These are phyloP conservation scores for Pseudozyma hubeiensis DNA, from an alignment of 1,284 basidiomycete genomes.

Conservation along the genomic window DNA sequence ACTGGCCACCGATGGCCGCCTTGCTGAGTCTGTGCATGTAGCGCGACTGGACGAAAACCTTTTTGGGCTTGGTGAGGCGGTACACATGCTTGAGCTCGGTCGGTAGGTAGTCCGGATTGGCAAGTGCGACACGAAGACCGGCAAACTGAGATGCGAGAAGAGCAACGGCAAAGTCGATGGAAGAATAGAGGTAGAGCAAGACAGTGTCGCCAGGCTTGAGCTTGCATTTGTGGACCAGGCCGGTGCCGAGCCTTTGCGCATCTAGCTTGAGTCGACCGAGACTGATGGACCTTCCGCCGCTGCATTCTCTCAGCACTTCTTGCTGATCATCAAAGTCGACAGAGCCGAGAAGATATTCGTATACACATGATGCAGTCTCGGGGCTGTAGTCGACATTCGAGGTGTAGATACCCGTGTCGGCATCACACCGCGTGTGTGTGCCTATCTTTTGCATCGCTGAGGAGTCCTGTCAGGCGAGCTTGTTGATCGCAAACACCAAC, in stretches of 20 bases:
- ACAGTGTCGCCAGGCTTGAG: slow-evolving; percentile 47
- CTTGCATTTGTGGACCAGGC: slow-evolving; percentile 20
- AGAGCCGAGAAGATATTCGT: slow-evolving; percentile 23
- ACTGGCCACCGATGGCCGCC: slow-evolving; percentile 12
- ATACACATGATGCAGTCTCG: slow-evolving; percentile 13
- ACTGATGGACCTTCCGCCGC: slow-evolving; percentile 18
- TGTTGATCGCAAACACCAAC: no score
- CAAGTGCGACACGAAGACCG: slow-evolving; percentile 36
- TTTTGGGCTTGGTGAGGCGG: slow-evolving; percentile 33
- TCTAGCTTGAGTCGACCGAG: slow-evolving; percentile 38
- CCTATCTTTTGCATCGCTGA: slow-evolving; percentile 14
- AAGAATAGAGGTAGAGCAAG: slow-evolving; percentile 32
- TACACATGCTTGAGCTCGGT: slow-evolving; percentile 41
- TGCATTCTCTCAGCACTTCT: slow-evolving; percentile 23
- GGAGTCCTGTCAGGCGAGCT: not conserved
- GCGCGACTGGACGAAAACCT: slow-evolving; percentile 23
- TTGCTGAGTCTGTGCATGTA: slow-evolving; percentile 18
- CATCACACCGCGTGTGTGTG: slow-evolving; percentile 14
- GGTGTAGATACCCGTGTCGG: slow-evolving; percentile 14
- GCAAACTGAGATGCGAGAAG: slow-evolving; percentile 37
- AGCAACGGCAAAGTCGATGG: slow-evolving; percentile 38
- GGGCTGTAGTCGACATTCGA: slow-evolving; percentile 10
- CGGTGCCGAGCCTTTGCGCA: slow-evolving; percentile 39
- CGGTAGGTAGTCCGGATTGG: slow-evolving; percentile 33
- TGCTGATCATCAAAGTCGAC: slow-evolving; percentile 22